A percentile compares a stretch with the other conserved stretches of the same genome.
Conservation (phyloP, 306 rosid genomes). For the Hylodesmum podocarpum region DNA sequence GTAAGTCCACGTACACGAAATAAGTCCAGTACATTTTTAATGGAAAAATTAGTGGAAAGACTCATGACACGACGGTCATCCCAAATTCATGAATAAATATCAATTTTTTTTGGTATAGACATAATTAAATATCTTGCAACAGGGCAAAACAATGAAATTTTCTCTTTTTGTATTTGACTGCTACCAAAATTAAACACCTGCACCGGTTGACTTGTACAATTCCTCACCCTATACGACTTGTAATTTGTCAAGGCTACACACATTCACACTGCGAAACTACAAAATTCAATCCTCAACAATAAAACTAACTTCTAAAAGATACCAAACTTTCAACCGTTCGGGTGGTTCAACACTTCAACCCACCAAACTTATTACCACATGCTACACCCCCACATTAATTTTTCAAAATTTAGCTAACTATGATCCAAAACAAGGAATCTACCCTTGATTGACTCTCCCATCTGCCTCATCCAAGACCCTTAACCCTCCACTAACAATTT, state of each 20-base stretch:
- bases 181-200: not conserved
- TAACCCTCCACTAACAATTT: too few species aligned
- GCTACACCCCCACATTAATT: not conserved
- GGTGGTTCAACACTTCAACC: slow-evolving; percentile 65
- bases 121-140: not conserved
- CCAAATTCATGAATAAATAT: not conserved
- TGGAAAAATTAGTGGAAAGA: not conserved
- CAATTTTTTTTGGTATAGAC: too few species aligned
- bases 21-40: not conserved
- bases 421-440: slow-evolving; percentile 44
- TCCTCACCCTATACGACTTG: slow-evolving; percentile 29
- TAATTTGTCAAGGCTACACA: slow-evolving; percentile 36
- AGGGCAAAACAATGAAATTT: not conserved
- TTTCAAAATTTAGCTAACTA: slow-evolving; percentile 22
- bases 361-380: slow-evolving; percentile 30
- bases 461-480: slow-evolving; percentile 35
- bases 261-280: slow-evolving; percentile 28
- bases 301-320: not conserved
- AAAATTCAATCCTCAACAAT: not conserved
- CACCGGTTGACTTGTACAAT: slow-evolving; percentile 15
- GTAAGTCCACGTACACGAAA: not conserved
- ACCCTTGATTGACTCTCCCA: slow-evolving; percentile 32
- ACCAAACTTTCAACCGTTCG: slow-evolving; percentile 47
- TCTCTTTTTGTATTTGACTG: not conserved
- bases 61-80: not conserved